Base-by-base conservation (phyloP, 306 rosid genomes). In the Potentilla sterilis region DNA sequence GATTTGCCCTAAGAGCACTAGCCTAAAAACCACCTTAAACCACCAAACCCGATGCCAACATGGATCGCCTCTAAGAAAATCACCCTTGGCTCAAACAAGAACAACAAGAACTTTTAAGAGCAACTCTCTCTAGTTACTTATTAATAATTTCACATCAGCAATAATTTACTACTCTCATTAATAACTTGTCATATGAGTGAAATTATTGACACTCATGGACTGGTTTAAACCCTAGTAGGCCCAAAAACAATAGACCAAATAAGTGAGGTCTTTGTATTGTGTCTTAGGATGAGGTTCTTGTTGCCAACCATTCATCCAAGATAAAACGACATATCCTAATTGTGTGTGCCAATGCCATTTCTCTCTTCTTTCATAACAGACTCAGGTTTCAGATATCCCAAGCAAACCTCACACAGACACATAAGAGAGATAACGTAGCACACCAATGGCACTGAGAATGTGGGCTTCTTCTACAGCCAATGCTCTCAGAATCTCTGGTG, bases 401-500 rank as follows among this genome's bases (percentile, higher is more conserved):
- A 35, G 21, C 81, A 67, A 46, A 59, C 24, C 58, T 32, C 55
- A 43, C 34, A 55, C 37, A 58, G 64, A 22, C 37, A 24, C 19
- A 48, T 7, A 74, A 16, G 4, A 54, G 10, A 75, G 49, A 49
- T 12, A 77, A 59, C 38, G 7, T 18, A 47, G 47, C 70, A 35
- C 72, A 41, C 51, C 28, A 55, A 93, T 91, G 98, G 97, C 98
- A 58, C 90, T 94, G 6, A 88, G 94, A 86, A 82, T 88, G 89
- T 94, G 98, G 98, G 98, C 96, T 87, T 91, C 97, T 83, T 91
- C 97, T 9, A 91, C 98, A 57, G 96, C 98, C 66, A 89, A 83
- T 83, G 94, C 94, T 67, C 92, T 94, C 88, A 94, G 71, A 80
- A 44, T 94, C 72, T 89, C 98, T 73, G 73, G 77, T 38, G 71